A percentile compares a stretch with the other conserved stretches of the same genome.
phyloP scores from a whole-genome alignment of 2,329 filamentous ascomycete genomes.

The Penicillium sp. region DNA sequence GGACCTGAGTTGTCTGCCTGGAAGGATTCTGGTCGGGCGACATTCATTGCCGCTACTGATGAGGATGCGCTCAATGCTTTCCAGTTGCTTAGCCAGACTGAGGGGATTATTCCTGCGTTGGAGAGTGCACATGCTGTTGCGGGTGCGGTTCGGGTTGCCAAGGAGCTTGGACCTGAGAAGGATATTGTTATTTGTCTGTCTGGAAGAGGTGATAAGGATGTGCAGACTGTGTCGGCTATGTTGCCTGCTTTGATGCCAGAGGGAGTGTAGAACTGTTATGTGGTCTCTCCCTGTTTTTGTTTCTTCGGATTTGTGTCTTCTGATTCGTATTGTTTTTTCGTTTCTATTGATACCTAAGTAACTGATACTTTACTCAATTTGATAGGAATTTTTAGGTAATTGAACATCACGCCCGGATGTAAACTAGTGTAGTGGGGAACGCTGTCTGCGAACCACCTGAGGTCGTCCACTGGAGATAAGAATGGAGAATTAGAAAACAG shows the following conservation, averaged over 20 bases:
- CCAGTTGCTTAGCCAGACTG: slow-evolving; percentile 74
- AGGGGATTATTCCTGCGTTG: slow-evolving; percentile 93
- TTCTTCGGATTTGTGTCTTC: too few species aligned
- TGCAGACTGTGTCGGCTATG: slow-evolving; percentile 92
- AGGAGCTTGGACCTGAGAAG: slow-evolving; percentile 79
- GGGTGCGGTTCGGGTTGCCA: slow-evolving; percentile 81
- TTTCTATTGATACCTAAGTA: too few species aligned
- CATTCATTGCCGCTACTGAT: slow-evolving; percentile 85
- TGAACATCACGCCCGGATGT: too few species aligned
- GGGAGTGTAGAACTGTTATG: not conserved
- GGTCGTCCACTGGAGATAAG: too few species aligned
- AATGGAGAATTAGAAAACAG: too few species aligned
- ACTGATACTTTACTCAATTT: too few species aligned
- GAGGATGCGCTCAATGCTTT: slow-evolving; percentile 84
- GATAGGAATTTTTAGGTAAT: too few species aligned
- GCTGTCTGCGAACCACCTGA: too few species aligned
- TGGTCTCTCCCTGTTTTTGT: too few species aligned
- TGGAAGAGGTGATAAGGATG: slow-evolving; percentile 93
- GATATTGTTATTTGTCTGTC: slow-evolving; percentile 89
- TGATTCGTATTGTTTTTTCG: too few species aligned
- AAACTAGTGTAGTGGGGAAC: too few species aligned
- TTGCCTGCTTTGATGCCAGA: slow-evolving; percentile 40
- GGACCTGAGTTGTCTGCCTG: slow-evolving; percentile 85
- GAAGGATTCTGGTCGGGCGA: slow-evolving; percentile 83
- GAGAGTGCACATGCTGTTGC: slow-evolving; percentile 89